Conservation (phyloP, 805 yeast genomes). For the Brettanomyces sp. region DNA sequence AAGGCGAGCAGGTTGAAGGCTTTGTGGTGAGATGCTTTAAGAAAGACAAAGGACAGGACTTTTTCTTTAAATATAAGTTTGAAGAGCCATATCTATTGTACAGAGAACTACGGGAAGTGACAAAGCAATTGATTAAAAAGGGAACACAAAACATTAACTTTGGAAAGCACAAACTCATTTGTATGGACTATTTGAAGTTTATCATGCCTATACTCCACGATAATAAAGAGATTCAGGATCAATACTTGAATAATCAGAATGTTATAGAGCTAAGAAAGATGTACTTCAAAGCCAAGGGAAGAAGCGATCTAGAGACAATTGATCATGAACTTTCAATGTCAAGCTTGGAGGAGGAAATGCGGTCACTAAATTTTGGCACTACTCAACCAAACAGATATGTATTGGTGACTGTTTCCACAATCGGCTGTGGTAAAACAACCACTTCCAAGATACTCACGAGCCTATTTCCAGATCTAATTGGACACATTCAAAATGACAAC, state of each 20-base stretch:
- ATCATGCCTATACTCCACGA: slow-evolving; percentile 44
- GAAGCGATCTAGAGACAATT: slow-evolving; percentile 47
- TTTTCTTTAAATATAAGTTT: slow-evolving; percentile 86
- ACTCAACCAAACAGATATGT: slow-evolving; percentile 43
- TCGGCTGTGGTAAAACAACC: slow-evolving; percentile 95
- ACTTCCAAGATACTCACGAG: slow-evolving; percentile 49
- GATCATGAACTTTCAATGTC: slow-evolving; percentile 34
- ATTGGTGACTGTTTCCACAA: slow-evolving; percentile 75
- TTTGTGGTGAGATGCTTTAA: slow-evolving; percentile 72
- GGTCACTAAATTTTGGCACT: slow-evolving; percentile 17
- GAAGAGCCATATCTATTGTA: slow-evolving; percentile 92
- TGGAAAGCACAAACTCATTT: slow-evolving; percentile 47
- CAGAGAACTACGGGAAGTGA: slow-evolving; percentile 83
- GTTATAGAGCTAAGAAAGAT: slow-evolving; percentile 62
- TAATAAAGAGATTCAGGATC: slow-evolving; percentile 36
- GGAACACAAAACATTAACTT: slow-evolving; percentile 28
- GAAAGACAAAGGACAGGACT: slow-evolving; percentile 29
- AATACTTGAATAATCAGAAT: slow-evolving; percentile 52
- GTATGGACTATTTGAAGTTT: slow-evolving; percentile 62
- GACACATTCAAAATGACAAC: slow-evolving; percentile 76
- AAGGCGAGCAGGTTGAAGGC: slow-evolving; percentile 78
- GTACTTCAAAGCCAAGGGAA: slow-evolving; percentile 47
- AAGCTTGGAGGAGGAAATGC: slow-evolving; percentile 19
- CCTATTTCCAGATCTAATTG: slow-evolving; percentile 52
- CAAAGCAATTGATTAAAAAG: slow-evolving; percentile 42